Conservation (phyloP, 805 yeast genomes). For the Ogataea pilisensis region DNA sequence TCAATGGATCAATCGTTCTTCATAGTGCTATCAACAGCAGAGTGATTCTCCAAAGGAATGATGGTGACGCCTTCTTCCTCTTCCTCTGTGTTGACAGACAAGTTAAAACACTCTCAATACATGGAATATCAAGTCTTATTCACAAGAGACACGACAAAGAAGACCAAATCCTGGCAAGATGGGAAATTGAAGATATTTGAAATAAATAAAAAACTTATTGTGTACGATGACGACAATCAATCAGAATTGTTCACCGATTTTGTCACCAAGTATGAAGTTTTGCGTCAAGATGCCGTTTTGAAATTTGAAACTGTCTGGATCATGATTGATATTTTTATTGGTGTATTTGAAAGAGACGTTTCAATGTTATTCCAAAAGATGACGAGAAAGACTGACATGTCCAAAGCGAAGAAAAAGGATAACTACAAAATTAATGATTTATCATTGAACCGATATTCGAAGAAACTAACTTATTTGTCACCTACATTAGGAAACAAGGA, state of each 20-base stretch:
- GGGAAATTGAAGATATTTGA: slow-evolving; percentile 43
- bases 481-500: too few relatives aligned
- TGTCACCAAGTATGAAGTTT: too few relatives aligned
- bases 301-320: slow-evolving; percentile 24
- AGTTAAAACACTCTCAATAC: slow-evolving; percentile 35
- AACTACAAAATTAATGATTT: background rate
- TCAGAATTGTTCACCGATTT: slow-evolving; percentile 27
- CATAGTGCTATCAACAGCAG: too few relatives aligned
- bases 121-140: slow-evolving; percentile 45
- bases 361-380: slow-evolving; percentile 21
- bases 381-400: slow-evolving; percentile 1
- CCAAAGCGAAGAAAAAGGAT: background rate
- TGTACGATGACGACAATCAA: slow-evolving; percentile 31
- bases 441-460: background rate
- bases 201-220: slow-evolving; percentile 44
- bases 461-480: background rate
- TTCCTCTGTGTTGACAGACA: too few relatives aligned
- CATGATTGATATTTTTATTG: slow-evolving; percentile 27
- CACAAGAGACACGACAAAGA: slow-evolving; percentile 42
- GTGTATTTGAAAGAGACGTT: slow-evolving; percentile 36
- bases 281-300: too few relatives aligned
- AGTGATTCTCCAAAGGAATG: too few relatives aligned
- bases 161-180: slow-evolving; percentile 49
- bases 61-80: too few relatives aligned
- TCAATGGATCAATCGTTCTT: too few relatives aligned